Percentiles rank a stretch among this genome's conserved stretches.
These are phyloP conservation scores for Mikania micrantha DNA, from an alignment of 129 eudicot genomes.

Conservation along the genomic window DNA sequence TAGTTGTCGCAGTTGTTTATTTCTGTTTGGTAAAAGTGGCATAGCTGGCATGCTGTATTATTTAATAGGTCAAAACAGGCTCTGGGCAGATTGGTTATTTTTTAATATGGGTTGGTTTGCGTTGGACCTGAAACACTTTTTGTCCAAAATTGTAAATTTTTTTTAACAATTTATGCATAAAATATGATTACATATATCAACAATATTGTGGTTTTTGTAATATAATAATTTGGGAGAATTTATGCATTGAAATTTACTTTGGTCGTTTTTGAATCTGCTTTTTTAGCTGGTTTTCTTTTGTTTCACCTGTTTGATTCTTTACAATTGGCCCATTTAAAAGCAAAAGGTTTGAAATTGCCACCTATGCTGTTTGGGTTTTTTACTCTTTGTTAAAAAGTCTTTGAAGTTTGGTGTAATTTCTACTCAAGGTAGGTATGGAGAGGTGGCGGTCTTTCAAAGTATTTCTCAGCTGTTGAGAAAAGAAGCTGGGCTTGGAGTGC, in stretches of 20 bases:
- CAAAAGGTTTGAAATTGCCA: not conserved
- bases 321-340: not conserved
- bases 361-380: not conserved
- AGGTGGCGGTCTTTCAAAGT: conserved; percentile 39
- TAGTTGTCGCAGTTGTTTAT: too few species aligned
- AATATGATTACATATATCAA: not conserved
- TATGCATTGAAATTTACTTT: not conserved
- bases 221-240: not conserved
- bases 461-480: conserved; percentile 57
- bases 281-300: not conserved
- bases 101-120: not conserved
- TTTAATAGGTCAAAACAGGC: not conserved
- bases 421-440: conserved; percentile 52
- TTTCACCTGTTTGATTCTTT: not conserved
- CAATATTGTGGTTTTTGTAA: not conserved
- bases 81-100: not conserved
- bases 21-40: not conserved
- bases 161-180: not conserved
- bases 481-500: conserved; percentile 62
- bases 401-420: not conserved
- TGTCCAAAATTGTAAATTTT: too few species aligned
- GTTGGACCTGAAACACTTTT: not conserved
- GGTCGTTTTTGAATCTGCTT: not conserved
- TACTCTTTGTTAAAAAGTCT: not conserved
- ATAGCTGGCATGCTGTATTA: not conserved